Percentiles rank a stretch among this genome's conserved stretches.
phyloP scores from a whole-genome alignment of 129 eudicot genomes.

The Saposhnikovia divaricata region DNA sequence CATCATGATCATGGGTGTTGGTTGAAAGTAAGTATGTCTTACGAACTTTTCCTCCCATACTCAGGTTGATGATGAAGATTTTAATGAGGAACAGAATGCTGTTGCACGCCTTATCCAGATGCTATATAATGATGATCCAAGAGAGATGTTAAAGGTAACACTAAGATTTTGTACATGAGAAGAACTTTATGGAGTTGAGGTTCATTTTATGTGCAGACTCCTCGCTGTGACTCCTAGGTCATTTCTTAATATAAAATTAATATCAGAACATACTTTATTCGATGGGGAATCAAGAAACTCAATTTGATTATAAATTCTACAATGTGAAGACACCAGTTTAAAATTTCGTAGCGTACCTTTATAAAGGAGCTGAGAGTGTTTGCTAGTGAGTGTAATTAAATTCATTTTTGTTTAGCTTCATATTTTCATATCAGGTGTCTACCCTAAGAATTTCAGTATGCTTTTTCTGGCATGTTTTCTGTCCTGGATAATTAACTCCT shows the following conservation, averaged over 20 bases:
- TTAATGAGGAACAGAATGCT: constrained; percentile 88
- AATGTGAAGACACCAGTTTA: neutral
- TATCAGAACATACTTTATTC: neutral
- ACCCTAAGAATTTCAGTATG: neutral
- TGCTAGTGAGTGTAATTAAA: neutral
- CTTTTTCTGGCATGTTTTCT: neutral
- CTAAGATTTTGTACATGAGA: neutral
- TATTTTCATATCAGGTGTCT: neutral
- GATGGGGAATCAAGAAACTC: neutral
- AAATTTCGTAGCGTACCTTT: neutral
- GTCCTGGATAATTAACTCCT: neutral
- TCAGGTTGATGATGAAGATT: constrained; percentile 94
- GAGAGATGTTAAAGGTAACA: constrained; percentile 86
- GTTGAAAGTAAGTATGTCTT: neutral
- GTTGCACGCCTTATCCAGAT: constrained; percentile 96
- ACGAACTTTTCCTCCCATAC: constrained; percentile 8
- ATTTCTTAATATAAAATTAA: neutral
- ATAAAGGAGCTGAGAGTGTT: neutral
- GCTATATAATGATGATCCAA: constrained; percentile 76
- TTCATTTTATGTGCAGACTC: neutral
- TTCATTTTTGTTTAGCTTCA: neutral
- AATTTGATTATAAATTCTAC: neutral
- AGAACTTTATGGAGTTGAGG: neutral
- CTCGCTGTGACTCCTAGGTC: neutral
- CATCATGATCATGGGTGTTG: neutral